Base-by-base conservation (phyloP, 2,329 filamentous ascomycete genomes). In the Cordyceps farinosa region DNA sequence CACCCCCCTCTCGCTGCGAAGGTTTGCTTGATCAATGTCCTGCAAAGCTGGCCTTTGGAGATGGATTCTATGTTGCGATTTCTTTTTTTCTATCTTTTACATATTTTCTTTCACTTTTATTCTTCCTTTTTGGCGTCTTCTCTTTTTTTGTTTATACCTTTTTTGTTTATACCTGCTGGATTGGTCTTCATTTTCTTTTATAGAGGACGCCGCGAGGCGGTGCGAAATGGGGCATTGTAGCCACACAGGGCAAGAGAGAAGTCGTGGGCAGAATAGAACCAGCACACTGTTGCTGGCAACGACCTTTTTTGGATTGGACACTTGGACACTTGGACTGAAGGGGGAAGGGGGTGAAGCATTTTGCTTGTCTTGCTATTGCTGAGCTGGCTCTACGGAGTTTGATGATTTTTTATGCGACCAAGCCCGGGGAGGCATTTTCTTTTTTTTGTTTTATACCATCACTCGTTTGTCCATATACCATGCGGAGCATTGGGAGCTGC, bases 121-220 rank as follows among this genome's bases (percentile, higher is more conserved):
- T 22, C 22, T 22, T 22, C 22, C 22, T 22, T 22, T 22, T 22
- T 22, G 22, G 22, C 22, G 22, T 22, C 71, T 70, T 67, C 61
- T 64, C 64, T 66, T 68, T 66, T 68, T 67, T 59, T 68, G 57
- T 70, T 70, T 69, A 68, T 70, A 64, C 42, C 30, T n/a, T 42
- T 34, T 58, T 61, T 42, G 27, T 58, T 61, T 51, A 68, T 70
- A 71, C 66, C 66, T 65, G 58, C 65, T 65, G 61, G 57, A 50
- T 63, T 67, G 38, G 64, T 66, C 61, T 64, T 65, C 61, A 47
- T 61, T 63, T 63, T 65, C 51, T 62, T 50, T 62, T 68, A 67
- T 74, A 78, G 72, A 78, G 71, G 72, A 73, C 68, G 76, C 76
- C 76, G 76, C 77, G 70, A 80, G 77, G 78, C 76, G 61, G 60